phyloP scores from a whole-genome alignment of 441 rosid genomes.

The Euphorbia corollata region DNA sequence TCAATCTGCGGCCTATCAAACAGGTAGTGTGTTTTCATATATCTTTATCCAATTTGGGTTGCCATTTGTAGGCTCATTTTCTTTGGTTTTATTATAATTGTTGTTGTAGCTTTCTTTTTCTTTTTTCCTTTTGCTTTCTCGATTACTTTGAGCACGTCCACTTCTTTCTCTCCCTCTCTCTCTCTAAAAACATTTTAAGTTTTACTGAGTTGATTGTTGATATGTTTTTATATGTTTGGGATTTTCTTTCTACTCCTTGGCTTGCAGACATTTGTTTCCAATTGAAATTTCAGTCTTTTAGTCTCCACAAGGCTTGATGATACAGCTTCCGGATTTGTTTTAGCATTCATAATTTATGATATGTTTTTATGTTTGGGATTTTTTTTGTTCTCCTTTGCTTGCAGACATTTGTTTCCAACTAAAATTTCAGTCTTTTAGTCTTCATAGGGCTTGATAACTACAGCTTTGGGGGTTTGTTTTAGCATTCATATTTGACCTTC shows the following conservation, averaged over 20 bases:
- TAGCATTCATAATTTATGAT: neutral
- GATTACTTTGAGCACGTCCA: neutral
- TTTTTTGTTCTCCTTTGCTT: neutral
- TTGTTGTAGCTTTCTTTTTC: too few species aligned
- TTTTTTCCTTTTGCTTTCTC: too few species aligned
- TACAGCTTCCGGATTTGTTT: constrained; percentile 9
- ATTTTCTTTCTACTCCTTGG: neutral
- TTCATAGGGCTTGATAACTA: constrained; percentile 7
- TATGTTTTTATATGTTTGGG: neutral
- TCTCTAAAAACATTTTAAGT: neutral
- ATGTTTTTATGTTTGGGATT: neutral
- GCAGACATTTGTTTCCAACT: neutral
- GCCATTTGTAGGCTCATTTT: neutral
- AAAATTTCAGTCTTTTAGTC: neutral
- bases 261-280: constrained; percentile 2
- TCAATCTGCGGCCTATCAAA: constrained; percentile 72
- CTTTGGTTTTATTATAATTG: neutral
- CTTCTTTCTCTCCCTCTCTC: neutral
- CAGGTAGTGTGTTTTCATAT: constrained; percentile 44
- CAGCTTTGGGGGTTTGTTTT: constrained; percentile 11
- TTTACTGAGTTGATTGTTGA: neutral
- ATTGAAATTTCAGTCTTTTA: neutral
- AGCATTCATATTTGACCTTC: neutral
- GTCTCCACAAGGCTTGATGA: constrained; percentile 6
- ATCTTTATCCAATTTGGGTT: neutral